These are phyloP conservation scores for Trichoderma hamatum DNA, from an alignment of 2,329 filamentous ascomycete genomes.

Conservation along the genomic window DNA sequence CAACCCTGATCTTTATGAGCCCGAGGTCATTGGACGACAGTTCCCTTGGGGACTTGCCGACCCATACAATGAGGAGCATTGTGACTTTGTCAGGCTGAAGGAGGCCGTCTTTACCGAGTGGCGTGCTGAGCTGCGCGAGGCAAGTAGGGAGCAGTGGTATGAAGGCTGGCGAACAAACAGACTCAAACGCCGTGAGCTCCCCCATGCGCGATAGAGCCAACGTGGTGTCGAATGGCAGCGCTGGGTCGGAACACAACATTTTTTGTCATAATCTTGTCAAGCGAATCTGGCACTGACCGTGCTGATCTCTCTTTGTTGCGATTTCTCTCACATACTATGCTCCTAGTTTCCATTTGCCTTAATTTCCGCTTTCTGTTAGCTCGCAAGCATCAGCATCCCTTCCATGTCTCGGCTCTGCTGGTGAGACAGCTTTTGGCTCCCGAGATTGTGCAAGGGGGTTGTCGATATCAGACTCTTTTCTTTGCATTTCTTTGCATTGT, in stretches of 20 bases:
- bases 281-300: constrained; percentile 10
- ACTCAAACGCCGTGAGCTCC: constrained; percentile 58
- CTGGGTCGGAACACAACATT: background rate
- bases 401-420: background rate
- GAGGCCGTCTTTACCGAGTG: constrained; percentile 93
- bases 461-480: background rate
- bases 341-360: constrained; percentile 6
- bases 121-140: constrained; percentile 86
- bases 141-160: constrained; percentile 91
- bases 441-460: background rate
- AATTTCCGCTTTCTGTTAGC: constrained; percentile 6
- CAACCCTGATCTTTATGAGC: constrained; percentile 89
- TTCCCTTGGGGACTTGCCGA: constrained; percentile 98
- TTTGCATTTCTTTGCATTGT: constrained; percentile 10
- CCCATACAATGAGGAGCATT: constrained; percentile 87
- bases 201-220: constrained; percentile 39
- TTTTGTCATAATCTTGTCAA: constrained; percentile 19
- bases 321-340: background rate
- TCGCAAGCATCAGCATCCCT: constrained; percentile 1
- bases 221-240: background rate
- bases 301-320: background rate
- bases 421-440: constrained; percentile 5
- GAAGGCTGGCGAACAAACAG: constrained; percentile 86
- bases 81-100: constrained; percentile 88
- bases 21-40: constrained; percentile 75